phyloP scores from a whole-genome alignment of 2,329 filamentous ascomycete genomes.

The Chlorencoelia australis region DNA sequence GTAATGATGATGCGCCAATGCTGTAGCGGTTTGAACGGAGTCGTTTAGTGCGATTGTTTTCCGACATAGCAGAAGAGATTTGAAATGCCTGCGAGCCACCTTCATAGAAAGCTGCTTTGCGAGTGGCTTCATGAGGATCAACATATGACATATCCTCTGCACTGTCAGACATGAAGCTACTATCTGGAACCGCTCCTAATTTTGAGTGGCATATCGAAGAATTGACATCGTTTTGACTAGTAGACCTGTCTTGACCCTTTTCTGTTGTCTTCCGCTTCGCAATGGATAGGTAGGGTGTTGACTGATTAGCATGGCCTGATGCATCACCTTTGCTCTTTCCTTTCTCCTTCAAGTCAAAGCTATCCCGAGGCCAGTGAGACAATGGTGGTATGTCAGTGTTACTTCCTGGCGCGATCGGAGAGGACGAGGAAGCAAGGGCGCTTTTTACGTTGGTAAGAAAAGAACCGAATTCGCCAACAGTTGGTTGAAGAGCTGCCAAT shows the following conservation, averaged over 20 bases:
- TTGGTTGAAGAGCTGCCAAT: not conserved
- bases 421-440: constrained; percentile 3
- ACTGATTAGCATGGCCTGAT: too few species aligned
- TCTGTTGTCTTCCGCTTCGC: too few species aligned
- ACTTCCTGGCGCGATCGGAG: constrained; percentile 3
- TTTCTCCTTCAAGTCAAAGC: too few species aligned
- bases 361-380: constrained; percentile 4
- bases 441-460: constrained; percentile 5
- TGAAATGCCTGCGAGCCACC: not conserved
- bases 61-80: too few species aligned
- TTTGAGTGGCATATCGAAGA: too few species aligned
- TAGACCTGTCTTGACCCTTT: too few species aligned
- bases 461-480: not conserved
- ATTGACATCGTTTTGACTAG: too few species aligned
- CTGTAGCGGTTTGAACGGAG: not conserved
- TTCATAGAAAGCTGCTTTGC: not conserved
- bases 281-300: too few species aligned
- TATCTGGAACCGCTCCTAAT: too few species aligned
- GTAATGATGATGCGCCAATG: not conserved
- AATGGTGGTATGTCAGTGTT: not conserved
- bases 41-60: too few species aligned
- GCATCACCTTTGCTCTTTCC: too few species aligned
- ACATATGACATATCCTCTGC: constrained; percentile 1
- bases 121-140: not conserved
- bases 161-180: not conserved